These are phyloP conservation scores for Euphorbia corollata DNA, from an alignment of 441 rosid species.

Conservation along the genomic window DNA sequence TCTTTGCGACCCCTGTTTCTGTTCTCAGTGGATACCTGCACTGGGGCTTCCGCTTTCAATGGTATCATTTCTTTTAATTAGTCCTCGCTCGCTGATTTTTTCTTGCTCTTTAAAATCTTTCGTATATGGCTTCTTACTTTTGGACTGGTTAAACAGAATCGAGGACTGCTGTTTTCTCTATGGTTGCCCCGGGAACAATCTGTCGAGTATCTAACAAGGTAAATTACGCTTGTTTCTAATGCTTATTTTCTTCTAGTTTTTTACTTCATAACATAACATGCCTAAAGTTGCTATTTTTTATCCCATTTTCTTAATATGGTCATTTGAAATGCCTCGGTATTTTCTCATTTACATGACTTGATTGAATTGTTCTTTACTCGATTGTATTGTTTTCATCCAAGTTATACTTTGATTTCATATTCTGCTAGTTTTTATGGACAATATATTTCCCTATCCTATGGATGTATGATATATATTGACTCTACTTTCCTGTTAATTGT, in stretches of 20 bases:
- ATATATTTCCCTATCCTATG: background rate
- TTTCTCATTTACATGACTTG: slow-evolving; percentile 76
- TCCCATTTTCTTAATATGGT: background rate
- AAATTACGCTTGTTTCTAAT: slow-evolving; percentile 6
- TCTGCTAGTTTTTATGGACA: slow-evolving; percentile 12
- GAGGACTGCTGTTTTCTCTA: slow-evolving; percentile 82
- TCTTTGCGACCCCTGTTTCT: slow-evolving; percentile 73
- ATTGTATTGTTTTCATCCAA: slow-evolving; percentile 17
- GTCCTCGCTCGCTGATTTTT: background rate
- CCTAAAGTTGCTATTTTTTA: background rate
- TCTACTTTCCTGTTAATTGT: background rate
- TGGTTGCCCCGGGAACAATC: slow-evolving; percentile 74
- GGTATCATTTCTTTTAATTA: slow-evolving; percentile 29
- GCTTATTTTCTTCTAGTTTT: background rate
- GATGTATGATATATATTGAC: background rate
- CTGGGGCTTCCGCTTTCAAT: slow-evolving; percentile 72
- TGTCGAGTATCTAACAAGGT: slow-evolving; percentile 80
- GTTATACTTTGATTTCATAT: slow-evolving; percentile 5
- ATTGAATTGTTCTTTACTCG: slow-evolving; percentile 16
- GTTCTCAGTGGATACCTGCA: slow-evolving; percentile 73
- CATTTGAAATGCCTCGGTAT: slow-evolving; percentile 42
- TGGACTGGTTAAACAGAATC: slow-evolving; percentile 46
- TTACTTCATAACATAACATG: background rate
- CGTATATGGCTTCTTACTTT: background rate
- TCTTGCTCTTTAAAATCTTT: background rate